These are phyloP conservation scores for Leccinum variicolor DNA, from an alignment of 768 basidiomycete genomes.

Conservation along the genomic window DNA sequence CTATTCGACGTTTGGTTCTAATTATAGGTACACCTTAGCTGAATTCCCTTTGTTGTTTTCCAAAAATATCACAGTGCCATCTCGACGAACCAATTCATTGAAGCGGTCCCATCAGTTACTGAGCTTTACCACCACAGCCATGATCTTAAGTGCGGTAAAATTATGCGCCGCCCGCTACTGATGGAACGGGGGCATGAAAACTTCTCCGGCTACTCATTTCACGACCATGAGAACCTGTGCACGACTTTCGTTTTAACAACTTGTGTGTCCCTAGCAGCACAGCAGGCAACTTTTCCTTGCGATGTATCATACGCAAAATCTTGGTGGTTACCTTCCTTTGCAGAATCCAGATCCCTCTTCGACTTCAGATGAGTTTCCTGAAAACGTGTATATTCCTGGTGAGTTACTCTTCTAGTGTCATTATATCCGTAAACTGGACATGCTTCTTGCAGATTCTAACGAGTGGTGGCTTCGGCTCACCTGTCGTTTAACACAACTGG, in stretches of 20 bases:
- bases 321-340: neutral
- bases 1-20: no score
- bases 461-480: neutral
- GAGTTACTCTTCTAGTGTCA: neutral
- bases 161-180: no score
- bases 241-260: neutral
- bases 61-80: no score
- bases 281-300: neutral
- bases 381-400: neutral
- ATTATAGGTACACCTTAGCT: no score
- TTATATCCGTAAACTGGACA: neutral
- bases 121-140: no score
- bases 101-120: no score
- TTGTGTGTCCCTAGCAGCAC: neutral
- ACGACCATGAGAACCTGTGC: neutral
- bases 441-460: neutral
- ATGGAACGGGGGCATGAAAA: no score
- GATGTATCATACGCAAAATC: neutral
- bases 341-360: neutral
- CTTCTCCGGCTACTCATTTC: neutral
- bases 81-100: no score
- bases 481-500: neutral
- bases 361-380: neutral
- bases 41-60: no score
- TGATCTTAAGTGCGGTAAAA: no score